Evolutionary conservation across 2,329 filamentous ascomycete species (phyloP).

Genomic region (Fusarium avenaceum): DNA sequence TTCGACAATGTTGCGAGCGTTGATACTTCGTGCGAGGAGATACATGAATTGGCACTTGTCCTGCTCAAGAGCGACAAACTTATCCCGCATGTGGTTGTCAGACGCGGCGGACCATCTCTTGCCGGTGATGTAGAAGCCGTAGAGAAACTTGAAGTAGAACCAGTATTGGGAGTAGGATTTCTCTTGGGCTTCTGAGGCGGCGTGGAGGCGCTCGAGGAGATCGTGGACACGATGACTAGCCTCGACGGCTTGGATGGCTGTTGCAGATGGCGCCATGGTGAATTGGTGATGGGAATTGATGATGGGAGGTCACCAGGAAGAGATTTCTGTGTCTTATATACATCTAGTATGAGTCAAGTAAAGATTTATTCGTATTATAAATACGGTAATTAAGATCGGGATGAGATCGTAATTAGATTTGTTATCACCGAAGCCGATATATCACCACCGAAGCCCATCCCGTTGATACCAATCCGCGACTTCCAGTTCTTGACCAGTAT

Average conservation of each 20-base stretch:
- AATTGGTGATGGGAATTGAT: neutral
- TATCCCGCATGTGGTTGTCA: slow-evolving; percentile 63
- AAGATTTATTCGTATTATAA: neutral
- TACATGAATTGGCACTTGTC: slow-evolving; percentile 72
- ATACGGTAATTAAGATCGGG: neutral
- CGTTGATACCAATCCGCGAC: neutral
- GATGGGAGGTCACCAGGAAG: neutral
- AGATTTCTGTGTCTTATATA: slow-evolving; percentile 14
- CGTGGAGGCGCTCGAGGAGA: slow-evolving; percentile 48
- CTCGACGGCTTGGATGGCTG: slow-evolving; percentile 41
- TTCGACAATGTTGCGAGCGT: slow-evolving; percentile 69
- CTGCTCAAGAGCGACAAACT: slow-evolving; percentile 71
- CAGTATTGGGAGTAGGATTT: slow-evolving; percentile 44
- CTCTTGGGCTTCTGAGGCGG: slow-evolving; percentile 48
- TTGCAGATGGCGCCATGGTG: slow-evolving; percentile 39
- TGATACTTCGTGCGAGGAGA: slow-evolving; percentile 62
- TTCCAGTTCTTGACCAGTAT: neutral
- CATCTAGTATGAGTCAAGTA: neutral
- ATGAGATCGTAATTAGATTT: slow-evolving; percentile 10
- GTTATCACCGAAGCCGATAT: slow-evolving; percentile 37
- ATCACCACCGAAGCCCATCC: slow-evolving; percentile 8
- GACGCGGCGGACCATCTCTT: slow-evolving; percentile 38
- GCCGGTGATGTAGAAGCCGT: slow-evolving; percentile 46
- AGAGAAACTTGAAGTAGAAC: slow-evolving; percentile 47
- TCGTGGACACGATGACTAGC: slow-evolving; percentile 47